These are phyloP conservation scores for Cryptosporidium viatorum DNA, from an alignment of 169 alveolate genomes.

Conservation along the genomic window DNA sequence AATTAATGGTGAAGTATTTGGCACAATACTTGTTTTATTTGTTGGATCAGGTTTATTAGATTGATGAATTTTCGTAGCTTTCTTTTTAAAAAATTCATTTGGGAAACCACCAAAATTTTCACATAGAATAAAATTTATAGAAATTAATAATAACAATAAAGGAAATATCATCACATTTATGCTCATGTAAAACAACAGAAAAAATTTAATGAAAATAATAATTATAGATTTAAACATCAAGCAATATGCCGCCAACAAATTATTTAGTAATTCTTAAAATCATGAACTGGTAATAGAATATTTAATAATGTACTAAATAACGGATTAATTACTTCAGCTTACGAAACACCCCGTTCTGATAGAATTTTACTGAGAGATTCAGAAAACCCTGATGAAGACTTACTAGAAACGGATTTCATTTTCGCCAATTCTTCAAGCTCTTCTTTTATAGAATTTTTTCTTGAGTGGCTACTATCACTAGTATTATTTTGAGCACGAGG, in stretches of 20 bases:
- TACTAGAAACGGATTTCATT: slow-evolving; percentile 17
- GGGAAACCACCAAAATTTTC: background rate
- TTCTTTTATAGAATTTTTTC: background rate
- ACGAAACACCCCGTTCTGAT: background rate
- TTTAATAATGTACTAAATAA: background rate
- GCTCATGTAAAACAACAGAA: background rate
- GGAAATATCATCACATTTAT: background rate
- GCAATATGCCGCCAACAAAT: background rate
- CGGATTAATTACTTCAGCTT: background rate
- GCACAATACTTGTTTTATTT: background rate
- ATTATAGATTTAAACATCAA: background rate
- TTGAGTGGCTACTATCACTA: background rate
- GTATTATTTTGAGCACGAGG: background rate
- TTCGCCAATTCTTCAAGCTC: slow-evolving; percentile 28
- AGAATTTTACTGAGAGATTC: background rate
- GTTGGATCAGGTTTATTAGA: background rate
- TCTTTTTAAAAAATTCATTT: background rate
- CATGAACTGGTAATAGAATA: background rate
- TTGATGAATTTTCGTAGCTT: background rate
- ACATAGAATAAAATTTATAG: background rate
- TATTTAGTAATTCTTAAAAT: background rate
- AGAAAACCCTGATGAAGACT: slow-evolving; percentile 6
- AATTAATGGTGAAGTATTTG: background rate
- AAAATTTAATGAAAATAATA: background rate
- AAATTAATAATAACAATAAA: background rate